Evolutionary conservation across 176 grass and related monocot genomes (phyloP).

Genomic region (Tillandsia leiboldiana): DNA sequence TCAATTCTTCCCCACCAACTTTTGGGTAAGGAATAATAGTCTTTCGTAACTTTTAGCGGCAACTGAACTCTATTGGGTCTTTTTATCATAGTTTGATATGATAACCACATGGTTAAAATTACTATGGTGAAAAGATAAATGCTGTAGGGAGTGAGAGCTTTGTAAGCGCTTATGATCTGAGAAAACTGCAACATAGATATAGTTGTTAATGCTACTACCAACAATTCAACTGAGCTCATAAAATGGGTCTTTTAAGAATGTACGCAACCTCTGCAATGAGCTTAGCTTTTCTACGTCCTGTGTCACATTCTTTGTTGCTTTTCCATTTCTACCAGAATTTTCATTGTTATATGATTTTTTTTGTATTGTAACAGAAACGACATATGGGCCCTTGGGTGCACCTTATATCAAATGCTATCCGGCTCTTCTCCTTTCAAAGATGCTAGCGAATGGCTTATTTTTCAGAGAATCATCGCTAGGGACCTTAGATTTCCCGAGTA

Average conservation of each 20-base stretch:
- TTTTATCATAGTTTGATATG: not conserved
- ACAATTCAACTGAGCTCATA: too few relatives aligned
- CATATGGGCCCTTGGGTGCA: constrained; percentile 94
- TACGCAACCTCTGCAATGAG: not conserved
- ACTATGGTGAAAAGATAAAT: too few relatives aligned
- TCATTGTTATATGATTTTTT: constrained; percentile 7
- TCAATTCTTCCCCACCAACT: constrained; percentile 89
- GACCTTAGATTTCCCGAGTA: constrained; percentile 78
- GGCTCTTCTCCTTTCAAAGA: constrained; percentile 96
- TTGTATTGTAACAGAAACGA: constrained; percentile 64
- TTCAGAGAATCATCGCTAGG: constrained; percentile 86
- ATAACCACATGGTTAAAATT: not conserved
- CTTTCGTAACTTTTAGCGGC: not conserved
- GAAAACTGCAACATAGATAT: too few relatives aligned
- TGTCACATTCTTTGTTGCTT: not conserved
- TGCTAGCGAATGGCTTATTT: constrained; percentile 91
- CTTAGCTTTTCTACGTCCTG: not conserved
- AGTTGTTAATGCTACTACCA: too few relatives aligned
- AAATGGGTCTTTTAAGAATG: not conserved
- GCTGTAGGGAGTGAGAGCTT: too few relatives aligned
- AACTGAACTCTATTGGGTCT: not conserved
- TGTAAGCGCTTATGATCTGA: too few relatives aligned
- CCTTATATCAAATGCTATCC: constrained; percentile 93
- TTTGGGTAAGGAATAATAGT: constrained; percentile 46
- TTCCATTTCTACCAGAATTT: not conserved